Evolutionary conservation across 805 yeast genomes (phyloP), one percentile per base, ranked within the genome.

Genomic region (Scheffersomyces amazonensis): DNA sequence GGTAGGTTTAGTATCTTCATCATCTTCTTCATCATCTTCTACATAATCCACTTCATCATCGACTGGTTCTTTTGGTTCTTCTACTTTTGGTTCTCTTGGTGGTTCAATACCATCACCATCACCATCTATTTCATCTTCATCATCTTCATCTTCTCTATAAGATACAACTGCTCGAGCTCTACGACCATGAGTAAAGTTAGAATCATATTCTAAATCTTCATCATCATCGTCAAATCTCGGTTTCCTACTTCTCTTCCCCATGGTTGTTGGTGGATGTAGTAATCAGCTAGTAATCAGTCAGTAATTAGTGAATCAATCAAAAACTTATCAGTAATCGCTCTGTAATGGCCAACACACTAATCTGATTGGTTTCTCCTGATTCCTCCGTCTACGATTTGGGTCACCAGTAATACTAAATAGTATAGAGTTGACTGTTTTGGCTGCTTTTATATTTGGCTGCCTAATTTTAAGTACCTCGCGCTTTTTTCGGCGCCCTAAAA

Each of bases 21-120:
- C 56, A 9, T 46, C 52, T 22, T 53, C 54, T 21, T n/a, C 51
- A 25, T 52, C 53, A 19, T 49, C 56, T n/a, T 48, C 53, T 29
- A 47, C 53, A n/a, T 27, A 35, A 12, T 41, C 43, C 15, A 43
- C 50, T 18, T 40, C 49, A 21, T 37, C 46, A 16, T 28, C 34
- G 3, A 17, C 21, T 10, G n/a, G 22, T 16, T 16, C 29, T 6
- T 15, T n/a, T 66, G 43, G 13, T 24, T 27, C 9, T 13, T 15
- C 24, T 32, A 16, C 20, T 22, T 22, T n/a, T 10, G n/a, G 22
- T 16, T 16, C 29, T 6, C 12, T n/a, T 66, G 43, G 13, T 24
- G 21, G 5, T 13, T 15, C 24, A 29, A 16, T 16, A 17, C 17
- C 27, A 3, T 34, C 22, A 23, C 31, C 37, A n/a, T 37, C 42